Conservation (phyloP, 208 protist species). For the Herpetomonas samuelpessoai region DNA sequence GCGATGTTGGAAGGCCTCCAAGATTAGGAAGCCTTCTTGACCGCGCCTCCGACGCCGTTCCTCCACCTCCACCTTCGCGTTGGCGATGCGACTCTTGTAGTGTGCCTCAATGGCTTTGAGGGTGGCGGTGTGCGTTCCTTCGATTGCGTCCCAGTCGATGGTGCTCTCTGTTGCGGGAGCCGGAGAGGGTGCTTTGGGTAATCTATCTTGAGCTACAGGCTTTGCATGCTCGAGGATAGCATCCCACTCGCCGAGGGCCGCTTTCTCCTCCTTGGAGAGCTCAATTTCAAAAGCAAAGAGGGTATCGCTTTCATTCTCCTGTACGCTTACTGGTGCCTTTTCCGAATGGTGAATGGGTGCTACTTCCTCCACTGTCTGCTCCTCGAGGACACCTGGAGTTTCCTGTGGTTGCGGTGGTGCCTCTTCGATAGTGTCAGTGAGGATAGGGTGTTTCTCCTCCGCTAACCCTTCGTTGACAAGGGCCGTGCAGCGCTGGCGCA, state of each 20-base stretch:
- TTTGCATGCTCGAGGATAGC: background rate
- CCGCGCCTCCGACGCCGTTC: too few species aligned
- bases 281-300: conserved; percentile 71
- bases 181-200: too few species aligned
- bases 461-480: too few species aligned
- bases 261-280: conserved; percentile 24
- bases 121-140: background rate
- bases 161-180: too few species aligned
- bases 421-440: too few species aligned
- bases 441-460: too few species aligned
- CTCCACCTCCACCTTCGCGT: background rate
- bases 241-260: conserved; percentile 31
- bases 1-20: background rate
- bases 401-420: too few species aligned
- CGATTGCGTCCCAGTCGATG: background rate
- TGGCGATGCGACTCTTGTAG: background rate
- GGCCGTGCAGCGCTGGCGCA: too few species aligned
- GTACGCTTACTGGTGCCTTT: conserved; percentile 13
- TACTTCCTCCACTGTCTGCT: too few species aligned
- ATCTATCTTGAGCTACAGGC: too few species aligned
- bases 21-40: background rate
- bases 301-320: background rate
- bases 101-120: background rate
- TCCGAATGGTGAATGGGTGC: too few species aligned
- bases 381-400: too few species aligned